Base-by-base conservation (phyloP, 257 asterid genomes). In the Ehretia macrophylla region DNA sequence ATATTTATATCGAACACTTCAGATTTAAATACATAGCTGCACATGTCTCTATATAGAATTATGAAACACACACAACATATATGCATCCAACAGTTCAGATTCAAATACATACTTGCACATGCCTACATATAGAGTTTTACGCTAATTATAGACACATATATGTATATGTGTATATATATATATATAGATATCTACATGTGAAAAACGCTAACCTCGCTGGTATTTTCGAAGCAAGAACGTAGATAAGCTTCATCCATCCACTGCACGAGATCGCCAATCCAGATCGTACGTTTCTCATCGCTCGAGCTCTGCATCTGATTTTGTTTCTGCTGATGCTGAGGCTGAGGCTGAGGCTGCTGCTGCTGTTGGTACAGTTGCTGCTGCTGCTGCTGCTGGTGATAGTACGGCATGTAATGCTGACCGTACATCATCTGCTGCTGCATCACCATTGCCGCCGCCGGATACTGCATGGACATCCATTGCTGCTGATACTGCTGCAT, bases 211-310 rank as follows among this genome's bases (percentile, higher is more conserved):
- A 86, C 99, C 97, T 86, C 97, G 46, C 87, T 95, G 21, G 85
- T 50, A 35, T 75, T 85, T 46, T 89, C 71, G 61, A 93, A 93
- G 74, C 95, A 86, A 5, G 91, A 73, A 44, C 82, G 91, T 10
- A 93, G 85, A 83, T 93, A 93, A 54, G 52, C 59, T 60, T 93
- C 99, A 64, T 89, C 97, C 99, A 93, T 93, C 99, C 99, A 89
- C 46, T 77, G 95, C 74, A 83, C 94, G 55, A 93, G 95, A 85
- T 93, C 99, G 44, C 97, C 99, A 72, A 93, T 93, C 99, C 99
- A 93, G 81, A 93, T 79, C 73, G 99, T 89, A 65, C 77, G 81
- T 48, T 93, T 93, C 60, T 93, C 99, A 19, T 93, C 97, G 11
- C 73, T 70, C 16, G 92, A 62, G 63, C 59, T 68, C 76, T 86